These are phyloP conservation scores for Sporothrix variecibatus DNA, from an alignment of 2,329 filamentous ascomycete genomes.

Conservation along the genomic window DNA sequence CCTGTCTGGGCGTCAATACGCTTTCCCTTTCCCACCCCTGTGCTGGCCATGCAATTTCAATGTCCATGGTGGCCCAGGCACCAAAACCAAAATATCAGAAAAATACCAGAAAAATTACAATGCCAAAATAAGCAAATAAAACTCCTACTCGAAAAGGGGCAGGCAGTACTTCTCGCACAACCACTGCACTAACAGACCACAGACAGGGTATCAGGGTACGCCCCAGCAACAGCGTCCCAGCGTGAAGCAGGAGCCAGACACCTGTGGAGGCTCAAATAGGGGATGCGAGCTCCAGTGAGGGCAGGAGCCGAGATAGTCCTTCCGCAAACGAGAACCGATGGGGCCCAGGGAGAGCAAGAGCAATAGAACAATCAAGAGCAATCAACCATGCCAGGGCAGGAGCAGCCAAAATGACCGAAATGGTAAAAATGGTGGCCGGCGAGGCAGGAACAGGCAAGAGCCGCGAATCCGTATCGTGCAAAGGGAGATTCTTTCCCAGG, in stretches of 20 bases:
- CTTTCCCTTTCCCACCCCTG: slow-evolving; percentile 9
- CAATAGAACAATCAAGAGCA: background rate
- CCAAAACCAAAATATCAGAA: background rate
- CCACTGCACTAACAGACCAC: background rate
- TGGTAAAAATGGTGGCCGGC: background rate
- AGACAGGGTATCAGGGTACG: background rate
- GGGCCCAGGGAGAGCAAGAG: slow-evolving; percentile 9
- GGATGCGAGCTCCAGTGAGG: slow-evolving; percentile 12
- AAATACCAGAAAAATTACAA: background rate
- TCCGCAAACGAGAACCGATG: slow-evolving; percentile 5
- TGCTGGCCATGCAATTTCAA: slow-evolving; percentile 23
- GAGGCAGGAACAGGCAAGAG: slow-evolving; percentile 4
- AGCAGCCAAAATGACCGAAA: background rate
- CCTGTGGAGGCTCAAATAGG: slow-evolving; percentile 25
- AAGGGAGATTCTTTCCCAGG: background rate
- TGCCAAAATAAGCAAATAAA: slow-evolving; percentile 2
- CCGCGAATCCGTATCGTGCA: background rate
- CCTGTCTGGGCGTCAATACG: slow-evolving; percentile 17
- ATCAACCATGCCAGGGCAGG: background rate
- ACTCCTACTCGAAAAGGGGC: background rate
- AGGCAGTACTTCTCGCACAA: background rate
- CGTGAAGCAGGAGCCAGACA: slow-evolving; percentile 6
- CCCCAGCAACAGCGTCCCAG: slow-evolving; percentile 24
- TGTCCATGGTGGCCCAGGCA: background rate
- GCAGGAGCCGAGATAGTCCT: background rate